A percentile compares a stretch with the other conserved stretches of the same genome.
Evolutionary conservation across 2,329 filamentous ascomycete species (phyloP).

Genomic region (Ophiostoma quercus): DNA sequence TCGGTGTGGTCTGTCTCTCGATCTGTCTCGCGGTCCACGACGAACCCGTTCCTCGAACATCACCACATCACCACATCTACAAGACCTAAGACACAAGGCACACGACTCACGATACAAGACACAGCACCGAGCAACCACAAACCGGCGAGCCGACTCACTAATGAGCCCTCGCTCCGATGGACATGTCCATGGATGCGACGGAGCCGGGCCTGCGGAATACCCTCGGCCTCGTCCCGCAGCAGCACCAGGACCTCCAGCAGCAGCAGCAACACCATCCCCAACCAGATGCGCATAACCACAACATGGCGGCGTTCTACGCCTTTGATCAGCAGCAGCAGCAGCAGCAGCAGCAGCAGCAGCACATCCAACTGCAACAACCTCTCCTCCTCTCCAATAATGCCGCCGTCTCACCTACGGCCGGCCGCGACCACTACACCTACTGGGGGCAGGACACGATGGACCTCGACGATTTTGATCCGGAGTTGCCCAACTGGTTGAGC

Average conservation of each 20-base stretch:
- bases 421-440: conserved; percentile 20
- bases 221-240: conserved; percentile 18
- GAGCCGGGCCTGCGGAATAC: conserved; percentile 18
- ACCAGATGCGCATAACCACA: conserved; percentile 2
- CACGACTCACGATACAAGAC: background rate
- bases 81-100: background rate
- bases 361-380: conserved; percentile 11
- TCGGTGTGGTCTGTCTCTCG: background rate
- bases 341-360: conserved; percentile 17
- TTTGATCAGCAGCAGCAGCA: conserved; percentile 16
- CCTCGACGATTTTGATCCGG: conserved; percentile 30
- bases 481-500: conserved; percentile 28
- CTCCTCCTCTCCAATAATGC: conserved; percentile 11
- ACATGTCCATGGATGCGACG: conserved; percentile 19
- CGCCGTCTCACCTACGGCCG: conserved; percentile 6
- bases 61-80: background rate
- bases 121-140: background rate
- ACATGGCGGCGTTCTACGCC: background rate
- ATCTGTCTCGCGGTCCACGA: background rate
- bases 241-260: conserved; percentile 14
- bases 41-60: background rate
- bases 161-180: conserved; percentile 17
- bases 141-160: background rate
- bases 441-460: conserved; percentile 32
- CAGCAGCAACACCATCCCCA: conserved; percentile 8